Percentiles rank a stretch among this genome's conserved stretches.
phyloP scores from a whole-genome alignment of 1,284 basidiomycete species.

The Cutaneotrichosporon mucoides region DNA sequence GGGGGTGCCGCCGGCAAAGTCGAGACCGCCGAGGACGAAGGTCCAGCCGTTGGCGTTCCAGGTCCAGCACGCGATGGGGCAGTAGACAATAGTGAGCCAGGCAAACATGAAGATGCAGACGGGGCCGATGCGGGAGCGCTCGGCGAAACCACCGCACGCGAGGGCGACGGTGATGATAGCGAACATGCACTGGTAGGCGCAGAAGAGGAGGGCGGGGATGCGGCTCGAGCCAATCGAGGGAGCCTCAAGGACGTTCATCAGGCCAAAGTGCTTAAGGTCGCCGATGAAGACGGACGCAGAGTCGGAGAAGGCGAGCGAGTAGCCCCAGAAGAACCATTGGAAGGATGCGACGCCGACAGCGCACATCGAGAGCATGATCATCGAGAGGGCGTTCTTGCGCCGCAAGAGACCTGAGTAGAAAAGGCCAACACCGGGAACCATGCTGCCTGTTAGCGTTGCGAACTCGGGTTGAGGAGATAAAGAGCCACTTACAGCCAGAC shows the following conservation, averaged over 20 bases:
- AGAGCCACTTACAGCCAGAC: background rate
- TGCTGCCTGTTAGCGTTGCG: slow-evolving; percentile 60
- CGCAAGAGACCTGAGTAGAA: slow-evolving; percentile 81
- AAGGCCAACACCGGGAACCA: slow-evolving; percentile 74
- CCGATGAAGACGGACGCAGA: slow-evolving; percentile 26
- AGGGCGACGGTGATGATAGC: slow-evolving; percentile 58
- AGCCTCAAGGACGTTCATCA: slow-evolving; percentile 71
- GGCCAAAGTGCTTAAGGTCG: slow-evolving; percentile 36
- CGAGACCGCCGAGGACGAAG: slow-evolving; percentile 70
- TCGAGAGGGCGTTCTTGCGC: slow-evolving; percentile 86
- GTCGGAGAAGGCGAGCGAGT: slow-evolving; percentile 52
- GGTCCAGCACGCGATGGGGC: slow-evolving; percentile 90
- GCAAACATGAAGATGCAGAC: slow-evolving; percentile 82
- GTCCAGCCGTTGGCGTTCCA: slow-evolving; percentile 91
- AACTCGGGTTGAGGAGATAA: slow-evolving; percentile 26
- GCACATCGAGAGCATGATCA: slow-evolving; percentile 82
- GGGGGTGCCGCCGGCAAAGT: slow-evolving; percentile 94
- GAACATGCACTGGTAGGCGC: slow-evolving; percentile 60
- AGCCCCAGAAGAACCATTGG: slow-evolving; percentile 53
- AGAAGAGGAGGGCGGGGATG: slow-evolving; percentile 80
- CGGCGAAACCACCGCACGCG: slow-evolving; percentile 86
- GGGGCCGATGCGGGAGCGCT: slow-evolving; percentile 82
- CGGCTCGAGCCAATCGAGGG: slow-evolving; percentile 65
- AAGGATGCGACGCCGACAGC: slow-evolving; percentile 65
- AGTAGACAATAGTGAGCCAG: slow-evolving; percentile 92